Percentiles rank a stretch among this genome's conserved stretches.
Conservation (phyloP, 257 asterid species). For the Fraxinus cuspidata region DNA sequence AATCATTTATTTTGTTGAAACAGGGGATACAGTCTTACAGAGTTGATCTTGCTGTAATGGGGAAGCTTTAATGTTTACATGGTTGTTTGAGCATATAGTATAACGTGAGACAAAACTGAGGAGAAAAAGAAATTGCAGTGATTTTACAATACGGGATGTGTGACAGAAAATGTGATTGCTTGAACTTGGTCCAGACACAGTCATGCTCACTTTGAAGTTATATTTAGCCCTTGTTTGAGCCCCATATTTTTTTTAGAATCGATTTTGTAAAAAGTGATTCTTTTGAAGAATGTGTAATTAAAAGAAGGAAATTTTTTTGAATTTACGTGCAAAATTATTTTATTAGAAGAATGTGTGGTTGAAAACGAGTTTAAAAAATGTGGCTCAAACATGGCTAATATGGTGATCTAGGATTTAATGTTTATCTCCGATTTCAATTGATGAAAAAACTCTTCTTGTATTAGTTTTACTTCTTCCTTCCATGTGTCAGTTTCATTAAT, state of each 20-base stretch:
- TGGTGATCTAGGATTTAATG: background rate
- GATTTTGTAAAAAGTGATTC: too few relatives aligned
- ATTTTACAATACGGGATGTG: background rate
- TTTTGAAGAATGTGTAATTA: too few relatives aligned
- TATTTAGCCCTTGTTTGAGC: background rate
- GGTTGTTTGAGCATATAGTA: background rate
- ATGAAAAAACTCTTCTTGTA: background rate
- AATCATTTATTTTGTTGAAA: conserved; percentile 11
- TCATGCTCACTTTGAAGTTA: background rate
- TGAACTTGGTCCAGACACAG: conserved; percentile 3
- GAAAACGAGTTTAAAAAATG: too few relatives aligned
- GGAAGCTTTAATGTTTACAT: background rate
- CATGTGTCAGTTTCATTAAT: background rate
- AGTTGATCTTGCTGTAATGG: conserved; percentile 2
- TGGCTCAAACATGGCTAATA: too few relatives aligned
- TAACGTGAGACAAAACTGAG: background rate
- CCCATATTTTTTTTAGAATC: too few relatives aligned
- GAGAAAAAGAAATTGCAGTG: background rate
- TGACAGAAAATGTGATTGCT: conserved; percentile 15
- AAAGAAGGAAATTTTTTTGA: too few relatives aligned
- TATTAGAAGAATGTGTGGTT: background rate
- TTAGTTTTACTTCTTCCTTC: background rate
- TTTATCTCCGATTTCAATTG: background rate
- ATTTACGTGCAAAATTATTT: too few relatives aligned
- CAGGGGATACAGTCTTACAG: background rate